Conservation (phyloP, 768 basidiomycete species). For the Agaricus blazei region DNA sequence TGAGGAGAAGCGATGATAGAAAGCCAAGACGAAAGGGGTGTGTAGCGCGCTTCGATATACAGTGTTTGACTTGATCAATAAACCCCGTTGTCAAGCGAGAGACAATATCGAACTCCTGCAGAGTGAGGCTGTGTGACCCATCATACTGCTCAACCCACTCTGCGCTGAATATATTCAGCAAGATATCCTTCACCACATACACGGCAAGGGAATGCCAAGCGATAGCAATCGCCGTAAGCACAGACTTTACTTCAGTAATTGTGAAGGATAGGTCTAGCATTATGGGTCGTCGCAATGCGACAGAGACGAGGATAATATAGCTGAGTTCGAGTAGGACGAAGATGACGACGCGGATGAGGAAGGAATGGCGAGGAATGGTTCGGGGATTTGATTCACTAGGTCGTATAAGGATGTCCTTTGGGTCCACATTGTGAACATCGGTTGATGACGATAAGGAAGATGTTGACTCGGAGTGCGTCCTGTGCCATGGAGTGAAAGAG, state of each 20-base stretch:
- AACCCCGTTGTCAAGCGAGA: slow-evolving; percentile 6
- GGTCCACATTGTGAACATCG: too few relatives aligned
- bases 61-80: neutral
- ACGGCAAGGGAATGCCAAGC: slow-evolving; percentile 3
- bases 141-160: slow-evolving; percentile 1
- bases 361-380: neutral
- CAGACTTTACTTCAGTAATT: slow-evolving; percentile 4
- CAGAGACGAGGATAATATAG: neutral
- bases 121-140: neutral
- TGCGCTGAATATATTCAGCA: slow-evolving; percentile 2
- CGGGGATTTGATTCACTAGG: neutral
- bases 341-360: neutral
- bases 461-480: too few relatives aligned
- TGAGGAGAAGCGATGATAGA: neutral
- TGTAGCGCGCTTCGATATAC: neutral
- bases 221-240: neutral
- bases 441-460: too few relatives aligned
- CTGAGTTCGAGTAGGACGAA: neutral
- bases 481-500: too few relatives aligned
- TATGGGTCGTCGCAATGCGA: neutral
- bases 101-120: slow-evolving; percentile 1
- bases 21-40: slow-evolving; percentile 1
- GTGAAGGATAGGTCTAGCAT: neutral
- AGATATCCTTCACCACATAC: neutral
- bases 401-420: too few relatives aligned